Evolutionary conservation across 805 yeast genomes (phyloP), one percentile per base, ranked within the genome.

Genomic region (Saccharomycopsis schoenii): DNA sequence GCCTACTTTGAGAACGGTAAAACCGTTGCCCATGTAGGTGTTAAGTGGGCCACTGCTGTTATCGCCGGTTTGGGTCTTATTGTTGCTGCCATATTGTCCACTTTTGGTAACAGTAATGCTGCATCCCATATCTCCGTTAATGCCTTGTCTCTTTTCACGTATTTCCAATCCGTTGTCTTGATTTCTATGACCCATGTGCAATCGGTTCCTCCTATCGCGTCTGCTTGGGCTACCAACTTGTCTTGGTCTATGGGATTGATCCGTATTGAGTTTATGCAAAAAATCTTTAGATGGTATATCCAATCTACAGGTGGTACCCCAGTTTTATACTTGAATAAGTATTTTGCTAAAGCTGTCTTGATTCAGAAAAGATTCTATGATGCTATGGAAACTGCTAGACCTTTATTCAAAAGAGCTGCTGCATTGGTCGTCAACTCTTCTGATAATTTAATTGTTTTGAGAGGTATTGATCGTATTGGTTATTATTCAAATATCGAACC

Each of bases 231-330:
- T 6, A 96, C 89, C 72, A 91, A 92, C 69, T 77, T 92, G 68
- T 91, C 90, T 36, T 92, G 97, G 97, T 89, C 97, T 1, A 88
- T 92, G 88, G 97, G 97, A 1, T 77, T 92, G 62, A 89, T 92
- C 67, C 77, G 86, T 70, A 81, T 88, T 50, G 68, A 69, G 1
- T 92, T 91, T 70, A 88, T 92, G 96, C 97, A 92, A 73, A 76
- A 83, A 63, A 85, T 88, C 64, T 86, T 88, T 72, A 77, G 93
- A 67, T 88, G 96, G 96, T 88, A 85, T 67, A 82, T 88, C 54
- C 91, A 88, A 70, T 74, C 94, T 36, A 91, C 97, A 1, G 97
- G 97, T 57, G 97, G 97, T 51, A 73, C 80, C 1, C 97, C 97
- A 39, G 74, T 88, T 4, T 77, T 86, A 51, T 83, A 85, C 68